Conservation (phyloP, 1,139 yeast species). For the Candida glucosophila region DNA sequence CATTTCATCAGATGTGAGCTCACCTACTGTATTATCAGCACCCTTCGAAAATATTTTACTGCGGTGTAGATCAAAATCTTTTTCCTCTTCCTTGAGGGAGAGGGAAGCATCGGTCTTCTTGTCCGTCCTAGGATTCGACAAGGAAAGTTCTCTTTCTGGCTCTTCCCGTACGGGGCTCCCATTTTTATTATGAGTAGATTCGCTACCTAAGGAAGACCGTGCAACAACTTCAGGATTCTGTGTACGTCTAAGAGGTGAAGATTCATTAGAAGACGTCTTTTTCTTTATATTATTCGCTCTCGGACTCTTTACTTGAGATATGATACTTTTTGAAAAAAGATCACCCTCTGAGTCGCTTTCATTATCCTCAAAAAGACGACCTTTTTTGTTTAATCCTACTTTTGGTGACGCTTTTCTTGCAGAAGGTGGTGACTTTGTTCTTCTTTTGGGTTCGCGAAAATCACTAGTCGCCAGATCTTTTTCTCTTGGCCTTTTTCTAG, state of each 20-base stretch:
- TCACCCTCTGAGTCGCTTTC: slow-evolving; percentile 4
- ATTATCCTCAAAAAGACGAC: slow-evolving; percentile 3
- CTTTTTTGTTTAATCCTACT: background rate
- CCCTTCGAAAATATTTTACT: slow-evolving; percentile 8
- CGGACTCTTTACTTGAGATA: slow-evolving; percentile 4
- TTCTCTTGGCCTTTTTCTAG: slow-evolving; percentile 3
- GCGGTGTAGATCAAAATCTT: slow-evolving; percentile 15
- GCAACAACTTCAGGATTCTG: too few species aligned
- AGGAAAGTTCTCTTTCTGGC: background rate
- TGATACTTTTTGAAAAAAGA: slow-evolving; percentile 4
- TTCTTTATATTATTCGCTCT: background rate
- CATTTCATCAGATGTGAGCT: slow-evolving; percentile 6
- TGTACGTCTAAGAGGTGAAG: too few species aligned
- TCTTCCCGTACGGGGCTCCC: background rate
- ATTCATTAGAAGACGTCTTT: too few species aligned
- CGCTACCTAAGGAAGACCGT: too few species aligned
- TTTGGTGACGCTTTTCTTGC: background rate
- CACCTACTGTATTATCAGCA: slow-evolving; percentile 3
- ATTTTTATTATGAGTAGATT: too few species aligned
- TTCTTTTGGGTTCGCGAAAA: slow-evolving; percentile 4
- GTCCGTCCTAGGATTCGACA: background rate
- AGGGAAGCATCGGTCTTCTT: background rate
- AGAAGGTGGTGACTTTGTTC: slow-evolving; percentile 2
- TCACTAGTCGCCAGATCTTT: slow-evolving; percentile 2
- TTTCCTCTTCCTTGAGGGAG: slow-evolving; percentile 16